Evolutionary conservation across 176 grass and related monocot genomes (phyloP).

Genomic region (Musa beccarii): DNA sequence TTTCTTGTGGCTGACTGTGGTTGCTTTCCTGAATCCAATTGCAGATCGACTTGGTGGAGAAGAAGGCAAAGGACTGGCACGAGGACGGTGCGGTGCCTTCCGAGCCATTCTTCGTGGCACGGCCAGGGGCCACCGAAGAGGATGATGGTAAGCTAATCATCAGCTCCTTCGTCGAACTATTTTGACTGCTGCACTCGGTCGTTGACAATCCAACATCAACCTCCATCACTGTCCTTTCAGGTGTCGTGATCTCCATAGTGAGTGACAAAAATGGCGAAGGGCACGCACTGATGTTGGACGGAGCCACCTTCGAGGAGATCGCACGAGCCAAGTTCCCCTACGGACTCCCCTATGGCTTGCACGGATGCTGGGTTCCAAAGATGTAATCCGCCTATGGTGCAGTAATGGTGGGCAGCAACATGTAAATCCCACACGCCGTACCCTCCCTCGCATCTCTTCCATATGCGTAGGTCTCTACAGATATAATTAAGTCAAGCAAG

Average conservation of each 20-base stretch:
- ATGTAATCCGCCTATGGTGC: neutral
- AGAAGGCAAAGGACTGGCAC: constrained; percentile 86
- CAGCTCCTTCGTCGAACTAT: neutral
- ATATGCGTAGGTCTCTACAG: too few relatives aligned
- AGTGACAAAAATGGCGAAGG: constrained; percentile 75
- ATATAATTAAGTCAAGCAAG: too few relatives aligned
- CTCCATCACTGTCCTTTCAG: constrained; percentile 14
- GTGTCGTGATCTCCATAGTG: constrained; percentile 85
- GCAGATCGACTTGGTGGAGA: constrained; percentile 64
- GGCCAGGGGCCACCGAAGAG: constrained; percentile 65
- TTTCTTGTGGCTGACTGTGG: neutral
- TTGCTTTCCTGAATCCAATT: neutral
- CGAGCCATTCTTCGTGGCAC: constrained; percentile 80
- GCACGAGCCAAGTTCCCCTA: constrained; percentile 85
- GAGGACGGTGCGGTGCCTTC: constrained; percentile 86
- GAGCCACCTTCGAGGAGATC: constrained; percentile 63
- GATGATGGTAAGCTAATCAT: constrained; percentile 61
- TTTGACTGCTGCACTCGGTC: neutral
- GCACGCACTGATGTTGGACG: constrained; percentile 75
- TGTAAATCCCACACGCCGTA: neutral
- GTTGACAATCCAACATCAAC: neutral
- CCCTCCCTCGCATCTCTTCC: neutral
- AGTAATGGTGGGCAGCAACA: neutral
- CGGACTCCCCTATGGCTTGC: constrained; percentile 90
- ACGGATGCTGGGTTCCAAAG: constrained; percentile 94